Evolutionary conservation across 2,329 filamentous ascomycete genomes (phyloP).

Genomic region (Septoria petroselini): DNA sequence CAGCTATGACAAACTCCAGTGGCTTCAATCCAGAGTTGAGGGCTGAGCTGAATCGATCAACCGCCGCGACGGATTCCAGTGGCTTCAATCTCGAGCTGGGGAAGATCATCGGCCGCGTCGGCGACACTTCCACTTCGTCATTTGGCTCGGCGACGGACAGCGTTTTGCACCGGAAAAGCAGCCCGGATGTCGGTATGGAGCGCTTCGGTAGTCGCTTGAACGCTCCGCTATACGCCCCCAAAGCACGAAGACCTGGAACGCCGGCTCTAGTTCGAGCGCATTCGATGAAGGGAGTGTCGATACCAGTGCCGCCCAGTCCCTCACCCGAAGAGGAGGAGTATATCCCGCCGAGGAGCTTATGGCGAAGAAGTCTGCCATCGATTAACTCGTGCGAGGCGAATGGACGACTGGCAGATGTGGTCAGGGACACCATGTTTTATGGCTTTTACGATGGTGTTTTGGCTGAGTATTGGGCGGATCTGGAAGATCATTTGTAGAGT

Average conservation of each 20-base stretch:
- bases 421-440: conserved; percentile 27
- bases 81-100: conserved; percentile 7
- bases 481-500: neutral
- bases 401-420: conserved; percentile 5
- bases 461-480: conserved; percentile 18
- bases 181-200: conserved; percentile 11
- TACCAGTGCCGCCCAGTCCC: neutral
- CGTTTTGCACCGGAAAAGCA: neutral
- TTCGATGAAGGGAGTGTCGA: conserved; percentile 1
- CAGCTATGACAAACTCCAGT: conserved; percentile 6
- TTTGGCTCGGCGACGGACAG: neutral
- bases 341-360: conserved; percentile 15
- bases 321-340: conserved; percentile 13
- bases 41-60: neutral
- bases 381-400: conserved; percentile 1
- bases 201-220: neutral
- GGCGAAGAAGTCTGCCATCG: conserved; percentile 16
- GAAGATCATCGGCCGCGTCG: neutral
- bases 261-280: conserved; percentile 10
- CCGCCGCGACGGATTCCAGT: conserved; percentile 2
- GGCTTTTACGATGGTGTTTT: conserved; percentile 29
- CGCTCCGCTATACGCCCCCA: conserved; percentile 7
- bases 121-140: neutral
- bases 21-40: conserved; percentile 6
- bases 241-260: conserved; percentile 10